Conservation (phyloP, 208 protist genomes). For the Acanthamoeba royreba region DNA sequence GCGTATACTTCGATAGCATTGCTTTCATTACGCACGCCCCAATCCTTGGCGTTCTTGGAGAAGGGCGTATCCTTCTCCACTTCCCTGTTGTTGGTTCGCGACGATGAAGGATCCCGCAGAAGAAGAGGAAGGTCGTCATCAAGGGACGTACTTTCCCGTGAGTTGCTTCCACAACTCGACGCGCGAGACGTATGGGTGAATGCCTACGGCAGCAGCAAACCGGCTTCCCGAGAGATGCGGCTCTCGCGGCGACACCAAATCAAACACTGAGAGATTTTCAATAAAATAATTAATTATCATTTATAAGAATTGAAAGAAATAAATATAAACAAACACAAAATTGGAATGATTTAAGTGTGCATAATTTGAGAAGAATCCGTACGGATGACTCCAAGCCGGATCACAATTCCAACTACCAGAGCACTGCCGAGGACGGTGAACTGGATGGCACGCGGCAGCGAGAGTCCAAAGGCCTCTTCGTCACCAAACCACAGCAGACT, state of each 20-base stretch:
- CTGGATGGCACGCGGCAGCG: neutral
- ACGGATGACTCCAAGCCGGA: neutral
- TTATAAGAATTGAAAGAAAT: too few species aligned
- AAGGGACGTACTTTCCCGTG: neutral
- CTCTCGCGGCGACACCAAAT: neutral
- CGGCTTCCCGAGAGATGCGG: neutral
- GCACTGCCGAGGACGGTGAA: neutral
- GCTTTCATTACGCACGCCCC: neutral
- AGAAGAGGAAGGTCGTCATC: too few species aligned
- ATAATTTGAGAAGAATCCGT: too few species aligned
- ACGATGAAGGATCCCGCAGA: too few species aligned
- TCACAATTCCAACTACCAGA: neutral
- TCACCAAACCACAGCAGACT: neutral
- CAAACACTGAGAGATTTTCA: too few species aligned
- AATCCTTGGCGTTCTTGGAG: neutral
- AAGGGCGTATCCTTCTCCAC: neutral
- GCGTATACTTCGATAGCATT: neutral
- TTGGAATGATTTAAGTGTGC: too few species aligned
- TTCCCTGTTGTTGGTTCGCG: neutral
- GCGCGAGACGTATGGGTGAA: neutral
- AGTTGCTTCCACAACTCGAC: neutral
- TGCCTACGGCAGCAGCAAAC: slow-evolving; percentile 3
- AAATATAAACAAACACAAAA: too few species aligned
- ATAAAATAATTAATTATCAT: too few species aligned
- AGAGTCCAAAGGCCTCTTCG: neutral